These are phyloP conservation scores for Populus deltoides DNA, from an alignment of 345 rosid species.

Conservation along the genomic window DNA sequence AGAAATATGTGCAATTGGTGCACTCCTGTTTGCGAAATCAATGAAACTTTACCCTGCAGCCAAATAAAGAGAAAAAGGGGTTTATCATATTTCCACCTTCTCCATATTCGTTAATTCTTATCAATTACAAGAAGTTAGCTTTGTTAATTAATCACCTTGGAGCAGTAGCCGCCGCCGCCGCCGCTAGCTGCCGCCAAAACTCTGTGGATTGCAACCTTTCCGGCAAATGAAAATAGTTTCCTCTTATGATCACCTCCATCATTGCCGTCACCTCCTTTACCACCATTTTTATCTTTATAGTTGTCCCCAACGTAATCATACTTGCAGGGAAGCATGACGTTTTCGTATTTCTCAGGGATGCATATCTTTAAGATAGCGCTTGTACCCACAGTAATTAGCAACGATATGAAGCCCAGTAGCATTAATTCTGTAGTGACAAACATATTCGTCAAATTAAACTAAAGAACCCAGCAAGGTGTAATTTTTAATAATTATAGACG, in stretches of 20 bases:
- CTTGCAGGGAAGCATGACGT: constrained; percentile 41
- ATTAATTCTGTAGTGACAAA: constrained; percentile 29
- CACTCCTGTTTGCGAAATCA: constrained; percentile 41
- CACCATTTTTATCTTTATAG: neutral
- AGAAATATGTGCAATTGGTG: constrained; percentile 50
- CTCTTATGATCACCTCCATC: constrained; percentile 22
- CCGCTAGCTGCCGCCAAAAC: constrained; percentile 32
- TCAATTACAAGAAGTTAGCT: neutral
- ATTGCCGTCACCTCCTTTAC: neutral
- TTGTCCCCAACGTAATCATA: neutral
- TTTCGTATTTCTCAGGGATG: constrained; percentile 22
- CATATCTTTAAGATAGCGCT: constrained; percentile 30
- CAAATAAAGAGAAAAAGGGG: neutral
- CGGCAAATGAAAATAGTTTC: constrained; percentile 31
- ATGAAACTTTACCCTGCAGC: constrained; percentile 36
- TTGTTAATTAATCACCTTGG: constrained; percentile 5
- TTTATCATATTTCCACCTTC: too few species aligned
- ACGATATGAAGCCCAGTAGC: constrained; percentile 45
- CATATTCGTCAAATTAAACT: neutral
- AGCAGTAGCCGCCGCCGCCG: constrained; percentile 30
- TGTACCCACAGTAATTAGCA: constrained; percentile 40
- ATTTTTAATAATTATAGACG: too few species aligned
- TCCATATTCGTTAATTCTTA: neutral
- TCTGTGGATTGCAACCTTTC: constrained; percentile 33
- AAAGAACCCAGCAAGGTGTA: neutral